Evolutionary conservation across 345 rosid species (phyloP), one percentile per base, ranked within the genome.

Genomic region (Psidium guajava): DNA sequence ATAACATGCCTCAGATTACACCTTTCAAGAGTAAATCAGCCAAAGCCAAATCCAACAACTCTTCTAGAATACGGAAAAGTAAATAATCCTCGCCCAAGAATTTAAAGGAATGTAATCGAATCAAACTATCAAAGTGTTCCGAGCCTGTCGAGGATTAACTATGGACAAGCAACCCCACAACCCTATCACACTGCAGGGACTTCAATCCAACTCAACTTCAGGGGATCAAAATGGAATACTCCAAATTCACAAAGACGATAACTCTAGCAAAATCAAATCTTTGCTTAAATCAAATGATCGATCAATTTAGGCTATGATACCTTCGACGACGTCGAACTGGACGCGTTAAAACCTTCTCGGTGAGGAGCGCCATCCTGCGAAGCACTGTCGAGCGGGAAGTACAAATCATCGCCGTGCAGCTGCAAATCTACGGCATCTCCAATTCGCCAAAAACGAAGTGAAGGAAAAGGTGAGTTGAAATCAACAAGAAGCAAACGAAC

Each of bases 381-480:
- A 50, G 90, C 74, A 83, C 85, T 84, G 82, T 95, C 99, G 5
- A 95, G 83, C 1, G 98, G 93, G 87, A 91, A 93, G 90, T 95
- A 97, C 15, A 95, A 90, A 86, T 97, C 98, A 56, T 93, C 98
- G 25, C 95, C 98, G 85, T 97, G 97, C 85, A 97, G 86, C 90
- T 93, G 96, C 89, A 95, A 93, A 91, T 95, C 98, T 97, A 69
- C 80, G 47, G 18, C 40, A 69, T 69, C 18, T 20, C 80, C 24
- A 8, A 18, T 18, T 69, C 80, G 80, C 47, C 47, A 69, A 69
- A 13, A 69, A 36, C 5, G 83, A 82, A 82, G 36, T 9, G 24
- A 82, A 49, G 36, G 36, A 5, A 25, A 52, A 15, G 4, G 14
- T 44, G 84, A 82, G 21, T 47, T 8, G 50, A 85, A 82, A 57